phyloP scores from a whole-genome alignment of 257 asterid genomes.

The Penstemon newberryi region DNA sequence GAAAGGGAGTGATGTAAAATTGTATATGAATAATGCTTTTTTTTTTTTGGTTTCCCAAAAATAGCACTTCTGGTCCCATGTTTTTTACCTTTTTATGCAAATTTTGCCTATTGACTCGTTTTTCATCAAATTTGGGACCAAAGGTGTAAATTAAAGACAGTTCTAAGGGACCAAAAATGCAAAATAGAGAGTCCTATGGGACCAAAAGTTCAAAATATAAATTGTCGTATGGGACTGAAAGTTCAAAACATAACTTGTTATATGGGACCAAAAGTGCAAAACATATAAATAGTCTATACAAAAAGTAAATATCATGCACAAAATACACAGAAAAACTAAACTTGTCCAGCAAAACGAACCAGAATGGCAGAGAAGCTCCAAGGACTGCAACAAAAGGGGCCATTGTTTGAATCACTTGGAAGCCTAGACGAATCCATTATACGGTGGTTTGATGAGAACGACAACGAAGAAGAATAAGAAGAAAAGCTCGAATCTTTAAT shows the following conservation, averaged over 20 bases:
- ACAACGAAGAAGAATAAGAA: constrained; percentile 38
- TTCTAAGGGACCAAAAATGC: too few relatives aligned
- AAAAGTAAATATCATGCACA: not conserved
- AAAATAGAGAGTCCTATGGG: too few relatives aligned
- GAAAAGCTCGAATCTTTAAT: constrained; percentile 40
- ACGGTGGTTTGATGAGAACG: constrained; percentile 32
- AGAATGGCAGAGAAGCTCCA: constrained; percentile 47
- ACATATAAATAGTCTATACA: not conserved
- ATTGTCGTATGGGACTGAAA: not conserved
- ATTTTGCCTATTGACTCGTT: too few relatives aligned
- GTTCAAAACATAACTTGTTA: too few relatives aligned
- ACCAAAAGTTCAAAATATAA: too few relatives aligned
- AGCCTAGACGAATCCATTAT: constrained; percentile 29
- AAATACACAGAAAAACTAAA: not conserved
- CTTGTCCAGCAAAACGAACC: constrained; percentile 37
- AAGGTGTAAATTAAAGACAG: too few relatives aligned
- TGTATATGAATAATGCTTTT: too few relatives aligned
- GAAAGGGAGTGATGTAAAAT: too few relatives aligned
- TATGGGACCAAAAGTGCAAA: not conserved
- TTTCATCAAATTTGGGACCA: too few relatives aligned
- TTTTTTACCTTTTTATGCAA: not conserved
- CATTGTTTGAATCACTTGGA: constrained; percentile 30
- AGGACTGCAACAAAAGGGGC: constrained; percentile 52
- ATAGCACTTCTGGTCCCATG: not conserved
- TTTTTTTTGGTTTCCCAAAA: not conserved